These are phyloP conservation scores for Fusarium nanum DNA, from an alignment of 2,329 filamentous ascomycete genomes.

Conservation along the genomic window DNA sequence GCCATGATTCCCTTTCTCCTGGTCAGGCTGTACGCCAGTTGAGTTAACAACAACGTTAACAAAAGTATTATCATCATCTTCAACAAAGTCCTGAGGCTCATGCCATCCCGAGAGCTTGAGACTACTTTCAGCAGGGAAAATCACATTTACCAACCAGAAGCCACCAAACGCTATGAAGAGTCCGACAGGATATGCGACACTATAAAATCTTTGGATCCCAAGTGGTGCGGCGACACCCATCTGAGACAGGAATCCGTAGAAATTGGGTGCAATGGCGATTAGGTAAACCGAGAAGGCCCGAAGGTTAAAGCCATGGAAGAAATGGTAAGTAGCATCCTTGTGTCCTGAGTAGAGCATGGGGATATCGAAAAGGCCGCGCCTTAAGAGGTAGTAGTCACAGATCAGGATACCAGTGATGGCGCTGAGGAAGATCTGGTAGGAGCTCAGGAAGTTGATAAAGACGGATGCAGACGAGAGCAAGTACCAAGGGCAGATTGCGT, in stretches of 20 bases:
- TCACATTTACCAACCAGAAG: neutral
- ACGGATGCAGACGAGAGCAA: constrained; percentile 4
- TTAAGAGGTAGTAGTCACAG: constrained; percentile 15
- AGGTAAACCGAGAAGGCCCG: constrained; percentile 1
- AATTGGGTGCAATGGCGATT: constrained; percentile 12
- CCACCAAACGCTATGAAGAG: constrained; percentile 1
- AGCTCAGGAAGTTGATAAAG: constrained; percentile 24
- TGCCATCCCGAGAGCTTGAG: neutral
- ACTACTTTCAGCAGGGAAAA: neutral
- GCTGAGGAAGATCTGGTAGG: constrained; percentile 20
- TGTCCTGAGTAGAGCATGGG: constrained; percentile 5
- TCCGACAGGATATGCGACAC: neutral
- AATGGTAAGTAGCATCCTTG: constrained; percentile 1
- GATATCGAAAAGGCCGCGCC: constrained; percentile 3
- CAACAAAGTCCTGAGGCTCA: constrained; percentile 2
- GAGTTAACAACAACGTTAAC: constrained; percentile 1
- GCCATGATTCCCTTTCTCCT: neutral
- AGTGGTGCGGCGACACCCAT: constrained; percentile 5
- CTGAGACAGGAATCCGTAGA: constrained; percentile 13
- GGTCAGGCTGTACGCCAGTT: neutral
- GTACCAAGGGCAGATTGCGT: constrained; percentile 15
- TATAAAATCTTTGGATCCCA: constrained; percentile 8
- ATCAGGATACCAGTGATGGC: constrained; percentile 12
- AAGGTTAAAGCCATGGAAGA: constrained; percentile 5
- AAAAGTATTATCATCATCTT: neutral